phyloP scores from a whole-genome alignment of 352 stramenopile genomes.

The Pythium phragmitis region DNA sequence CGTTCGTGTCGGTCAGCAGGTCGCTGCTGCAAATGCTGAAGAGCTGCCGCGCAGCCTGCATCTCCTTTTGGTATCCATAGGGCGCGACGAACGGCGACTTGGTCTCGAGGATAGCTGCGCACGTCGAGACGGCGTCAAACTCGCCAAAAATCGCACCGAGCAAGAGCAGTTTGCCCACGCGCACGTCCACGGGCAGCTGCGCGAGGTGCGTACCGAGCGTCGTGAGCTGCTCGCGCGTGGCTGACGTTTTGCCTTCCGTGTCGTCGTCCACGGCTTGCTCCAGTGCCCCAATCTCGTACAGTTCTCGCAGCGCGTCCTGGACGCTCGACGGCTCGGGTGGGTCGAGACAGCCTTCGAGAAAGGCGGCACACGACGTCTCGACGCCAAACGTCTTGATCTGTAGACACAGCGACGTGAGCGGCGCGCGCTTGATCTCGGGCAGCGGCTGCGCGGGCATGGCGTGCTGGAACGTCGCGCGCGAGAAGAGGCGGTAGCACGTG shows the following conservation, averaged over 20 bases:
- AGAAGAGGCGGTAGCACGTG: conserved; percentile 89
- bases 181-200: conserved; percentile 94
- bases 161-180: conserved; percentile 97
- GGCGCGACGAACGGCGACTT: conserved; percentile 83
- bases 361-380: conserved; percentile 70
- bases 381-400: conserved; percentile 91
- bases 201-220: conserved; percentile 92
- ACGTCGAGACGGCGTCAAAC: conserved; percentile 64
- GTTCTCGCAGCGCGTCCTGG: conserved; percentile 87
- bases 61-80: conserved; percentile 65
- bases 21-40: conserved; percentile 68
- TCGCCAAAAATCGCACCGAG: conserved; percentile 94
- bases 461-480: conserved; percentile 66
- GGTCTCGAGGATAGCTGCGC: conserved; percentile 72
- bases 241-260: not conserved
- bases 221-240: conserved; percentile 77
- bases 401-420: conserved; percentile 94
- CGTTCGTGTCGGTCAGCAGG: conserved; percentile 76
- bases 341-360: conserved; percentile 92
- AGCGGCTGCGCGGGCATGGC: conserved; percentile 81
- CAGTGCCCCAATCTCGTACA: conserved; percentile 90
- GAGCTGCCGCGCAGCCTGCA: conserved; percentile 56
- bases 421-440: conserved; percentile 95
- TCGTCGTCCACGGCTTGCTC: conserved; percentile 25
- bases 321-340: conserved; percentile 88